These are phyloP conservation scores for Mycosarcoma mackinlayi DNA, from an alignment of 1,284 basidiomycete species.

Conservation along the genomic window DNA sequence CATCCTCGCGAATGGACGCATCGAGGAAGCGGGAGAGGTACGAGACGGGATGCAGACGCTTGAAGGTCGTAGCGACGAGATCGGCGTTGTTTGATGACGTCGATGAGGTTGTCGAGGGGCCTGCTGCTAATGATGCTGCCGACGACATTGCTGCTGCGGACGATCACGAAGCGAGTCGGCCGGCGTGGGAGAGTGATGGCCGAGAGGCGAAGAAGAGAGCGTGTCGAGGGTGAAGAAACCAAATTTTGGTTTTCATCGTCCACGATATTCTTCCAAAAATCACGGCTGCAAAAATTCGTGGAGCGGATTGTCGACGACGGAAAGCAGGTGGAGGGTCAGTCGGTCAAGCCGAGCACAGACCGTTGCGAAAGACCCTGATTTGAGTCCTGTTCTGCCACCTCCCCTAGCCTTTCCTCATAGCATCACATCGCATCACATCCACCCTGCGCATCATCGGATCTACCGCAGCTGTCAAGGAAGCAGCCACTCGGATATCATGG, in stretches of 20 bases:
- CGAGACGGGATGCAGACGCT: constrained; percentile 50
- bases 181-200: background rate
- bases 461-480: background rate
- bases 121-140: constrained; percentile 4
- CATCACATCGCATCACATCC: background rate
- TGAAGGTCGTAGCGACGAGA: constrained; percentile 49
- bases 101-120: background rate
- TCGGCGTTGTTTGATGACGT: constrained; percentile 18
- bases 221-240: constrained; percentile 5
- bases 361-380: constrained; percentile 4
- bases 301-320: constrained; percentile 11
- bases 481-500: constrained; percentile 11
- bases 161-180: background rate
- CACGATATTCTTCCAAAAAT: constrained; percentile 8
- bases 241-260: background rate
- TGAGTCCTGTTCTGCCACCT: background rate
- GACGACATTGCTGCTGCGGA: constrained; percentile 28
- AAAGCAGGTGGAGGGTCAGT: constrained; percentile 39
- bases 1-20: constrained; percentile 51
- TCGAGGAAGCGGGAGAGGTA: constrained; percentile 55
- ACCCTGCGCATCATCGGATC: background rate
- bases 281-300: constrained; percentile 4
- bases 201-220: background rate
- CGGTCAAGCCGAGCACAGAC: constrained; percentile 27
- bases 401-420: background rate